Evolutionary conservation across 1,284 basidiomycete genomes (phyloP).

Genomic region (Trichosporon ovoides): DNA sequence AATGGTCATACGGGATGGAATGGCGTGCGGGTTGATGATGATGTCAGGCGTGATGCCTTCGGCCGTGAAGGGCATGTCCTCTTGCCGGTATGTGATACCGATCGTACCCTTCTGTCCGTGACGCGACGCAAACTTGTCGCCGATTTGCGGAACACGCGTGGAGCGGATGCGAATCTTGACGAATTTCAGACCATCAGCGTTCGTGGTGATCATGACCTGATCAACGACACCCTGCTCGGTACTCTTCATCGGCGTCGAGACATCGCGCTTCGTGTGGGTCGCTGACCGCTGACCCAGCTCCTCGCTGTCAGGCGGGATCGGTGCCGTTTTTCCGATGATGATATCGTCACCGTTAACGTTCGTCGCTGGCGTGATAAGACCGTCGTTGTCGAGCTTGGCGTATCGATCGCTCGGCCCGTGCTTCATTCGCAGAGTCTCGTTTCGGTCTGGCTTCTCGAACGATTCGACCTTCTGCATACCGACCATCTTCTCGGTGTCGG

Average conservation of each 20-base stretch:
- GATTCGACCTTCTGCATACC: constrained; percentile 89
- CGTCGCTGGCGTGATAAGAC: constrained; percentile 90
- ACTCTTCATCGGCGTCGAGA: constrained; percentile 94
- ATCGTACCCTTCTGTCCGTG: constrained; percentile 99
- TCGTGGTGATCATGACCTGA: constrained; percentile 94
- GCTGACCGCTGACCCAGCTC: constrained; percentile 92
- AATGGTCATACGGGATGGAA: constrained; percentile 99
- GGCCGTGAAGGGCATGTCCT: constrained; percentile 98
- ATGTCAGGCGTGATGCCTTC: constrained; percentile 96
- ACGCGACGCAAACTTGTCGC: constrained; percentile 98
- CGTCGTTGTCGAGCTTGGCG: constrained; percentile 95
- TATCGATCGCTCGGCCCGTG: constrained; percentile 75
- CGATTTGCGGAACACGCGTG: constrained; percentile 92
- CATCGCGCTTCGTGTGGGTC: constrained; percentile 84
- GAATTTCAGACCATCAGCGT: constrained; percentile 92
- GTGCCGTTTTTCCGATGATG: constrained; percentile 98
- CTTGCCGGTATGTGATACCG: constrained; percentile 97
- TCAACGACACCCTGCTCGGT: constrained; percentile 98
- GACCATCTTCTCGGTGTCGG: constrained; percentile 96
- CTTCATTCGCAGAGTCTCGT: constrained; percentile 92
- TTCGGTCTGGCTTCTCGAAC: constrained; percentile 93
- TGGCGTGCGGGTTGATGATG: constrained; percentile 98
- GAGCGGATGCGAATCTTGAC: constrained; percentile 96
- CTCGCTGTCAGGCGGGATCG: constrained; percentile 91
- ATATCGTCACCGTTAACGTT: constrained; percentile 96